Conservation (phyloP, 192 early-diverging fungal species). For the Backusella westeae region DNA sequence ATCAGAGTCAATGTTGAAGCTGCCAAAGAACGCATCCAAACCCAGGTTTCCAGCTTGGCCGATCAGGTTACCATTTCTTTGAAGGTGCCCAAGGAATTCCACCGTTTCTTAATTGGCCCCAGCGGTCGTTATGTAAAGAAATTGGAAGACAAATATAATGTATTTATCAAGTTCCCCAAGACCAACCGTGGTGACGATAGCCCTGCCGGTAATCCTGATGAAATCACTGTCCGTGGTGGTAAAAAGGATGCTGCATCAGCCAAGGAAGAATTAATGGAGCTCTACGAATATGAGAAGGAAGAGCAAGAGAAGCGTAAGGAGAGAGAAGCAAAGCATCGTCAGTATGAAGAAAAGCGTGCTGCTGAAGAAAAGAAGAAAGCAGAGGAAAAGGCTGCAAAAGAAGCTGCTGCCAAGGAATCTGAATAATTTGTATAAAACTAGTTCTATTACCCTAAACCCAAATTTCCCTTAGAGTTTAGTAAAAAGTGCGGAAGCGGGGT, state of each 20-base stretch:
- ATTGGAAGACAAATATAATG: constrained; percentile 75
- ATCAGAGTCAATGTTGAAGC: constrained; percentile 71
- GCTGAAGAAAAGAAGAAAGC: constrained; percentile 22
- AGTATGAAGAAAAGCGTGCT: constrained; percentile 21
- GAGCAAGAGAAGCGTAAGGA: constrained; percentile 38
- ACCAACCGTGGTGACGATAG: constrained; percentile 41
- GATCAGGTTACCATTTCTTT: constrained; percentile 61
- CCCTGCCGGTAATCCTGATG: constrained; percentile 39
- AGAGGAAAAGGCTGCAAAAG: constrained; percentile 18
- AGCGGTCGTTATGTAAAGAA: constrained; percentile 69
- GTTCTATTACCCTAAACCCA: background rate
- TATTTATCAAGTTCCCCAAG: constrained; percentile 70
- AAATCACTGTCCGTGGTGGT: constrained; percentile 81
- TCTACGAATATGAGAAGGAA: constrained; percentile 81
- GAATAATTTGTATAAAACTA: constrained; percentile 9
- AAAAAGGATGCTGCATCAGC: constrained; percentile 78
- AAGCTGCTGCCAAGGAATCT: constrained; percentile 11
- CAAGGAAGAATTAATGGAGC: constrained; percentile 78
- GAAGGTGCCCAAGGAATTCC: constrained; percentile 58
- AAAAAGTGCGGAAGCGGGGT: too few relatives aligned
- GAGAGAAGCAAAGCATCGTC: constrained; percentile 26
- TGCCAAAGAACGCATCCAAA: constrained; percentile 68
- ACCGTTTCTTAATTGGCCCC: constrained; percentile 69
- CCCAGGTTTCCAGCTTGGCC: constrained; percentile 62
- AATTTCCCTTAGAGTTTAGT: too few relatives aligned